These are phyloP conservation scores for Pichia cephalocereana DNA, from an alignment of 805 yeast species.

Conservation along the genomic window DNA sequence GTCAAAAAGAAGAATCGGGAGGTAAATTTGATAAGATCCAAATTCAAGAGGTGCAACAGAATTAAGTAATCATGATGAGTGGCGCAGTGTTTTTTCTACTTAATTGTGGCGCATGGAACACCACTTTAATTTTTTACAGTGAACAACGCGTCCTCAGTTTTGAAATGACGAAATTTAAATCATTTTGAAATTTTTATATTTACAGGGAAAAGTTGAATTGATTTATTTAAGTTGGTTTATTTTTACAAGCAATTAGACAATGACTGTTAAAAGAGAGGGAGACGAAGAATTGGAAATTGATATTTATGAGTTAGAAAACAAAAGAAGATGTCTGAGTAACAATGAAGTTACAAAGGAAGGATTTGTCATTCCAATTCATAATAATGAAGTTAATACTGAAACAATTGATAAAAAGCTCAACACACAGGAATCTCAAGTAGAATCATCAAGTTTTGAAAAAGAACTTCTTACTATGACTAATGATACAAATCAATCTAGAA, in stretches of 20 bases:
- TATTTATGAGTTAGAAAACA: slow-evolving; percentile 7
- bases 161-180: too few relatives aligned
- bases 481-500: slow-evolving; percentile 11
- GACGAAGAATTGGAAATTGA: background rate
- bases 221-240: background rate
- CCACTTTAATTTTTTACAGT: too few relatives aligned
- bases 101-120: too few relatives aligned
- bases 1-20: too few relatives aligned
- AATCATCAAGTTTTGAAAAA: slow-evolving; percentile 43
- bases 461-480: slow-evolving; percentile 39
- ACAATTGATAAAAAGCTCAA: slow-evolving; percentile 22
- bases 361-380: slow-evolving; percentile 23
- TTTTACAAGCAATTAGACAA: background rate
- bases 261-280: slow-evolving; percentile 4
- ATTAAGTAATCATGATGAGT: too few relatives aligned
- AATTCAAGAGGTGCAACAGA: too few relatives aligned
- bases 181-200: too few relatives aligned
- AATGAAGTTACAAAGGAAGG: slow-evolving; percentile 17
- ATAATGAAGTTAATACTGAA: slow-evolving; percentile 14
- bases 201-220: background rate
- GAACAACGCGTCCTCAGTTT: too few relatives aligned
- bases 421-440: slow-evolving; percentile 22
- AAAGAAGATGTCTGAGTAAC: slow-evolving; percentile 7
- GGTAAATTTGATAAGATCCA: too few relatives aligned
- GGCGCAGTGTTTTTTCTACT: too few relatives aligned